Conservation (phyloP, 108 stramenopile genomes). For the Schizochytrium sp. region DNA sequence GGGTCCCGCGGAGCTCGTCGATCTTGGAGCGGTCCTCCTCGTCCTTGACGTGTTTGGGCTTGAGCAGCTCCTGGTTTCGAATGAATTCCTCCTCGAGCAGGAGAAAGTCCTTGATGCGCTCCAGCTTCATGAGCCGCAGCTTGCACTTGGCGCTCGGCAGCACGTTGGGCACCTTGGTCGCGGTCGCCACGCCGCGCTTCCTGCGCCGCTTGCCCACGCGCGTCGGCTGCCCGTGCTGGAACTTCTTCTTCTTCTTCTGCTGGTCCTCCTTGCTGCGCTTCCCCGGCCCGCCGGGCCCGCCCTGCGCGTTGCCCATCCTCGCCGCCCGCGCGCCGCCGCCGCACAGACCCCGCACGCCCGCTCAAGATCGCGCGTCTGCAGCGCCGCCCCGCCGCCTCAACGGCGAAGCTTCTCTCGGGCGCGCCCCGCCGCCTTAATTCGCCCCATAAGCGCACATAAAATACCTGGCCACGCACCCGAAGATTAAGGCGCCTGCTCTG, state of each 20-base stretch:
- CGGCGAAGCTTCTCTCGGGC: background rate
- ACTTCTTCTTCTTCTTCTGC: conserved; percentile 21
- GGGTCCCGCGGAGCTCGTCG: conserved; percentile 93
- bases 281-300: background rate
- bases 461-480: too few species aligned
- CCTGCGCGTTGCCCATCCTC: conserved; percentile 7
- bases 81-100: conserved; percentile 98
- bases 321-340: background rate
- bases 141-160: conserved; percentile 92
- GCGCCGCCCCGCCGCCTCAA: background rate
- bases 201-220: background rate
- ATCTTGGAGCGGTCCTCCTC: conserved; percentile 83
- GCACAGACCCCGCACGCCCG: background rate
- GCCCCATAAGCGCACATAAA: too few species aligned
- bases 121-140: conserved; percentile 86
- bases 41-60: conserved; percentile 90
- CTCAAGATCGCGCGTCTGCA: background rate
- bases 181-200: conserved; percentile 9
- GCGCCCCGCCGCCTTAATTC: background rate
- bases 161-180: conserved; percentile 38
- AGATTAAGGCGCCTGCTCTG: too few species aligned
- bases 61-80: conserved; percentile 95
- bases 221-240: background rate
- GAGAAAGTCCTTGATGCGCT: conserved; percentile 96
- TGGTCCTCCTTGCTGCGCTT: background rate